Evolutionary conservation across 2,329 filamentous ascomycete genomes (phyloP), one percentile per base, ranked within the genome.

Genomic region (Alternaria triticimaculans): DNA sequence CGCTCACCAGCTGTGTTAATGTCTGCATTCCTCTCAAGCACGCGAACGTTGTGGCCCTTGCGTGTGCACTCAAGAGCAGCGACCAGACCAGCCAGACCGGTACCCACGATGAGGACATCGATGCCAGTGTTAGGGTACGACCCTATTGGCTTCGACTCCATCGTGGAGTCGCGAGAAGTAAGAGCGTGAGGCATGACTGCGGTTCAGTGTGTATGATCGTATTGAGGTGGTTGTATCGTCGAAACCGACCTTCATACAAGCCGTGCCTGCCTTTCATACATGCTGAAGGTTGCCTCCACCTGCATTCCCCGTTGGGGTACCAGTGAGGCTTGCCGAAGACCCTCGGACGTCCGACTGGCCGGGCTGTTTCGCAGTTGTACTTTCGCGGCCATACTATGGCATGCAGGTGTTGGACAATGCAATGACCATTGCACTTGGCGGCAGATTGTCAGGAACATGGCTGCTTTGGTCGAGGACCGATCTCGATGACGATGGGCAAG

Each of bases 1-100:
- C 15, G 51, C 80, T 68, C 72, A 85, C 85, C 85, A 58, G 83
- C 81, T 12, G 84, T 86, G 75, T 86, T 87, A 74, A 86, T 85
- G 49, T 80, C 78, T 14, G 78, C 72, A 61, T 84, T 84, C 21
- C 83, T 80, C 80, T 81, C 80, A 37, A 81, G 60, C n/a, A 81
- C 77, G 46, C 72, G 73, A 26, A 81, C 79, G 66, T 75, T 80
- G 63, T 81, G 79, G 33, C 79, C 79, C 73, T 81, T 81, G 66
- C 79, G 77, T 43, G 74, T 72, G 58, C 78, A 80, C 65, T 81
- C 79, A 30, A 81, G 72, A 3, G 79, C 77, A 50, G 77, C 78
- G 18, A 78, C 78, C 18, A 81, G 65, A 5, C 80, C 79, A 25
- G 79, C 79, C 21, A 81, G 67, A 45, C 80, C 79, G 28, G 79